Evolutionary conservation across 768 basidiomycete genomes (phyloP), one percentile per base, ranked within the genome.

Genomic region (Podaxis pistillaris): DNA sequence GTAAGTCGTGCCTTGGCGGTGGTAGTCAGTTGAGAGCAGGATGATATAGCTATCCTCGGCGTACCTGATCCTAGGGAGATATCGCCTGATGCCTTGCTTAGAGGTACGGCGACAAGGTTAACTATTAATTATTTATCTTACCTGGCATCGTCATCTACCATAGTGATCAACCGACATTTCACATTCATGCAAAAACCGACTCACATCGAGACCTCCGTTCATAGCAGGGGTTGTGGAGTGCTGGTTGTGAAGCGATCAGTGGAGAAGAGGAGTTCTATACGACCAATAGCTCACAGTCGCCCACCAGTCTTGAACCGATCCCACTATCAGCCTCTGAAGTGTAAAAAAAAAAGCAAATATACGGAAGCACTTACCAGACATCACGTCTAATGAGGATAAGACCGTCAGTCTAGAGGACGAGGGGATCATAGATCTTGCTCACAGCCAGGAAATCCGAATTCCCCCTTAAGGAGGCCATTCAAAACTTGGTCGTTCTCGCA

Each of bases 141-240:
- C 87, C 88, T 53, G 88, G 87, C 87, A 89, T 89, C 0, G 85
- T 87, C 88, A 88, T 87, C 86, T 88, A 56, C 58, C 8, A 57
- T 12, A 15, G 5, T 22, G 38, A 33, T 54, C 24, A 26, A 15
- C 17, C 2, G 28, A 9, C 17, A n/a, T 8, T 12, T 8, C n/a
- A 12, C 38, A 28, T 4, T 28, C 4, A 51, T 4, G 47, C n/a
- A 7, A 28, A 3, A 40, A 47, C 19, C n/a, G 4, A 67, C 83
- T 57, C 60, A 86, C 88, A 68, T 89, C 88, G 12, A 89, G 78
- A 17, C 88, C 88, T 36, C 77, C 73, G 64, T 86, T 86, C 11
- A 84, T 83, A 1, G 85, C 81, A 3, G 58, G 58, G n/a, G 79
- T 62, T 3, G 81, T 83, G 2, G 82, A 84, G 64, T 84, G 81